phyloP scores from a whole-genome alignment of 2,329 filamentous ascomycete species.

The Davidsoniella virescens region DNA sequence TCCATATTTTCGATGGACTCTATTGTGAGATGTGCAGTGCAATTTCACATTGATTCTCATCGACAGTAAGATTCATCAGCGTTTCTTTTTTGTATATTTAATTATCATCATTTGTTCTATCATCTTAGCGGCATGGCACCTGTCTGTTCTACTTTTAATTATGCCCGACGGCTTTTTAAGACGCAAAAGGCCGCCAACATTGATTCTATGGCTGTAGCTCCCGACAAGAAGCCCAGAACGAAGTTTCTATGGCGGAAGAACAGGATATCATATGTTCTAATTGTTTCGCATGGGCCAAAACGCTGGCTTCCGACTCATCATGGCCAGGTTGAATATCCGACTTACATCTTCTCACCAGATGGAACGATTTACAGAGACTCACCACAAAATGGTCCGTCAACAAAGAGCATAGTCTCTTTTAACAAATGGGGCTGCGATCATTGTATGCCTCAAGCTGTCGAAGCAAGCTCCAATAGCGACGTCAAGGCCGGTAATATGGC shows the following conservation, averaged over 20 bases:
- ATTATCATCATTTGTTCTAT: too few relatives aligned
- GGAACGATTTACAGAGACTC: constrained; percentile 9
- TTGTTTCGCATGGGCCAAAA: constrained; percentile 7
- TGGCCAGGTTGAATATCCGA: constrained; percentile 7
- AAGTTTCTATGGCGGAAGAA: neutral
- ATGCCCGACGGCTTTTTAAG: too few relatives aligned
- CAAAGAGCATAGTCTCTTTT: constrained; percentile 4
- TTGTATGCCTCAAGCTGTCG: constrained; percentile 7
- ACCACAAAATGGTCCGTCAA: neutral
- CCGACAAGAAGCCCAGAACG: too few relatives aligned
- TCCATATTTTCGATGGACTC: too few relatives aligned
- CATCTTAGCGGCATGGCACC: too few relatives aligned
- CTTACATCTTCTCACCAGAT: constrained; percentile 8
- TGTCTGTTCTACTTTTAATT: too few relatives aligned
- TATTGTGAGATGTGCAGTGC: too few relatives aligned
- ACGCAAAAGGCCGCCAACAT: too few relatives aligned
- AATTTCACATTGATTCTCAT: too few relatives aligned
- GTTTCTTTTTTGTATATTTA: too few relatives aligned
- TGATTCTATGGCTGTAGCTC: too few relatives aligned
- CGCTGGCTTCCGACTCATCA: constrained; percentile 6
- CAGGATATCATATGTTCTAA: constrained; percentile 3
- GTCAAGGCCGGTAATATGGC: constrained; percentile 3
- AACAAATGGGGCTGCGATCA: constrained; percentile 11
- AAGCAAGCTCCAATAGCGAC: neutral
- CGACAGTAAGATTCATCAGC: too few relatives aligned